Base-by-base conservation (phyloP, 2,329 filamentous ascomycete species). In the Coniochaeta sp. region DNA sequence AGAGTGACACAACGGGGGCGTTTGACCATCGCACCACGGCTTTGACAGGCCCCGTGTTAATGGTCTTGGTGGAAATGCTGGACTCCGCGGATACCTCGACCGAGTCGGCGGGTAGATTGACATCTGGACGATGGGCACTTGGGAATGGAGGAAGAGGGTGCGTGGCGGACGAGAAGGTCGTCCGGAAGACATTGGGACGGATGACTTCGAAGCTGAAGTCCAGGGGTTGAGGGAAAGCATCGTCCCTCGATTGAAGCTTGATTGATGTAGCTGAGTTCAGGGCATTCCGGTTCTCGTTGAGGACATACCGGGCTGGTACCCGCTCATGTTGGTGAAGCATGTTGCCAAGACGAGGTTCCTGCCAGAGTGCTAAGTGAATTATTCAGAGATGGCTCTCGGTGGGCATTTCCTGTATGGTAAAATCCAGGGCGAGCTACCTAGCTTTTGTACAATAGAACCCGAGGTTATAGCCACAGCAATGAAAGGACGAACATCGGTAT, bases 81-180 rank as follows among this genome's bases (percentile, higher is more conserved):
- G 62, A 65, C 9, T 67, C 66, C 1, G 65, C 63, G 6, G 62
- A 62, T 1, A 64, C 56, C 4, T 67, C 10, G 18, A 42, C 56
- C 5, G 61, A 56, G n/a, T 63, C 63, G 14, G 60, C 55, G 14
- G 64, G 56, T 2, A 77, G 57, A 10, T 70, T 61, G 12, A 64
- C 64, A 13, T 63, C 55, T 1, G 76, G 76, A n/a, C 71, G 70
- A 7, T 64, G 64, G 5, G 80, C 73, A 51, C 82, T 85, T 7
- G 85, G 85, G 59, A 81, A 81, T 1, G 85, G 85, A 26, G 86
- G 82, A 2, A 86, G 62, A 6, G 80, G 80, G 59, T 88, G 84
- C 2, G 74, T 72, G 13, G 72, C 60, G 0, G 85, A 84, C 1
- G 78, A 76, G 61, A 88, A 88, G 0, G 82, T 84, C 1, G 85